Base-by-base conservation (phyloP, 306 rosid species). In the Herpetospermum pedunculosum region DNA sequence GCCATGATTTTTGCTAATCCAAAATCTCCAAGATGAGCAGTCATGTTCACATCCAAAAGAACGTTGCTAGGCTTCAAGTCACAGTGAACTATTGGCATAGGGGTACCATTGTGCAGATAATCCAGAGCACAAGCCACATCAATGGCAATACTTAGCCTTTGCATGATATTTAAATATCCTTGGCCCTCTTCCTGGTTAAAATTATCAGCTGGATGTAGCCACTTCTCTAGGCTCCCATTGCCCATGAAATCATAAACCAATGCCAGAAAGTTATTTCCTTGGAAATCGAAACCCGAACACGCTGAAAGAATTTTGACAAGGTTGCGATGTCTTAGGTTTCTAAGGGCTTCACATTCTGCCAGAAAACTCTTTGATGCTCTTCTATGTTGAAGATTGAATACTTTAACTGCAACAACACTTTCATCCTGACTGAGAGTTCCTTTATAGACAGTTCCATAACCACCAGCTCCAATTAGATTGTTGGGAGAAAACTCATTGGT, bases 191-290 rank as follows among this genome's bases (percentile, higher is more conserved):
- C 50, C 28, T 44, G 32, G 64, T 87, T 79, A 29, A 84, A 54
- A 83, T 88, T 28, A 29, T 78, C 3, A 30, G 8, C 34, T 52
- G 49, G 76, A 25, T 72, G 74, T 6, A 89, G 73, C 97, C 96
- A 92, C 47, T 92, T 89, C 11, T 92, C 92, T 81, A 92, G 73
- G 83, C 85, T 87, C 37, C 90, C 96, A 74, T 87, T 87, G 14
- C 79, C 29, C 32, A 87, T 26, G 72, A 71, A 89, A 77, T 89
- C 89, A 37, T 87, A 89, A 16, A 89, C 89, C 72, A 92, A 68
- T 72, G 90, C 96, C 67, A 88, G 13, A 32, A 85, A 92, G 21
- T 87, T 85, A 58, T 76, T 86, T 77, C 85, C 83, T 78, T 78
- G 86, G 23, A 57, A 71, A 62, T 80, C 77, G 2, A 69, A 32